Evolutionary conservation across 1,284 basidiomycete genomes (phyloP), one percentile per base, ranked within the genome.

Genomic region (Melampsora larici-populina): DNA sequence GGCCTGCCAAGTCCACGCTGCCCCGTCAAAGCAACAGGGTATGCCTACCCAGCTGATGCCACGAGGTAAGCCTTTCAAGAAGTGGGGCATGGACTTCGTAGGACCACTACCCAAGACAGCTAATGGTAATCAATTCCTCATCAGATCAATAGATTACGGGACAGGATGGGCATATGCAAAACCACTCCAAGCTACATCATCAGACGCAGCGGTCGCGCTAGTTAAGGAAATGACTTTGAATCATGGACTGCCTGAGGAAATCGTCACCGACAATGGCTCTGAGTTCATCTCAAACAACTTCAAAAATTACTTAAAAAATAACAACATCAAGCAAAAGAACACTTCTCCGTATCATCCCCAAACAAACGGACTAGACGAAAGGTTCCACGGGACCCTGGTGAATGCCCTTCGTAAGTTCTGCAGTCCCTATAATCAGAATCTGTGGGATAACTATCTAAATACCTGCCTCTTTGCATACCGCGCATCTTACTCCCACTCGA

Each of bases 71-170:
- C 62, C 62, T 7, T 31, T 64, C 24, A 1, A 21, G 11, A 64
- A 31, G 4, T 64, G 62, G 62, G 62, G 62, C 1, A 64, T 64
- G 62, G 62, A 64, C 7, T 64, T 64, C 29, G n/a, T 64, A 7
- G 62, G 62, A 1, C 62, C 62, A 4, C 11, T 64, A 18, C n/a
- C 26, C 6, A 64, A 64, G n/a, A 64, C 62, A 1, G 31, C 62
- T 18, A 24, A 40, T 21, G 26, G 62, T 2, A 64, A 64, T 40
- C 62, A 64, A 64, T 64, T 26, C n/a, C 62, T 64, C 3, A 9
- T 64, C 6, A 64, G n/a, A 6, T 1, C 62, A 2, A 64, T 64
- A 17, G 26, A 64, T 31, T 64, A 64, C 26, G 24, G 62, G 1
- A 64, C 62, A 7, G 62, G 62, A 1, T 64, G 62, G 62, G 26